Evolutionary conservation across 345 rosid species (phyloP).

Genomic region (Litchi chinensis): DNA sequence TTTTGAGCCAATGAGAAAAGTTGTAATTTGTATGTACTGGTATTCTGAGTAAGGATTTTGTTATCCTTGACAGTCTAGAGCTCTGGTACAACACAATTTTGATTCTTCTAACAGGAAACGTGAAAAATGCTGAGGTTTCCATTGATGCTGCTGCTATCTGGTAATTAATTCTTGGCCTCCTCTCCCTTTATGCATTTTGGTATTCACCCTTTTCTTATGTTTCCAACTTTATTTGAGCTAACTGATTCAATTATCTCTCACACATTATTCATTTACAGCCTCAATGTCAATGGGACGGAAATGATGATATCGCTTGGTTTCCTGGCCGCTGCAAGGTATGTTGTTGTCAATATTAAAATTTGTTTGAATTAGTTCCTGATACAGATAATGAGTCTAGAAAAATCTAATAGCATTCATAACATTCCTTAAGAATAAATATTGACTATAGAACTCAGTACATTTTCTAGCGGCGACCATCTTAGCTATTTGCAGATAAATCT

Average conservation of each 20-base stretch:
- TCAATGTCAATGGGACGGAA: slow-evolving; percentile 75
- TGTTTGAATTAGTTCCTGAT: background rate
- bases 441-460: too few relatives aligned
- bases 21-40: background rate
- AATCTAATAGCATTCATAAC: too few relatives aligned
- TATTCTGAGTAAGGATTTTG: slow-evolving; percentile 13
- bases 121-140: slow-evolving; percentile 68
- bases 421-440: too few relatives aligned
- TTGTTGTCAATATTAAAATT: background rate
- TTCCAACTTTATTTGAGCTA: background rate
- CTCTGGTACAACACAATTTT: slow-evolving; percentile 82
- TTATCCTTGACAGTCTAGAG: slow-evolving; percentile 56
- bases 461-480: too few relatives aligned
- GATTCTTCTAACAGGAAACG: slow-evolving; percentile 65
- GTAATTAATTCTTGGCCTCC: slow-evolving; percentile 32
- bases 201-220: background rate
- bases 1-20: background rate
- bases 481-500: too few relatives aligned
- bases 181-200: background rate
- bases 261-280: slow-evolving; percentile 35
- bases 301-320: slow-evolving; percentile 88
- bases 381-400: too few relatives aligned
- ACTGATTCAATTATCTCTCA: background rate
- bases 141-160: slow-evolving; percentile 86
- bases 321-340: slow-evolving; percentile 71